Evolutionary conservation across 371 early-diverging fungal species (phyloP).

Genomic region (Mortierella sp.): DNA sequence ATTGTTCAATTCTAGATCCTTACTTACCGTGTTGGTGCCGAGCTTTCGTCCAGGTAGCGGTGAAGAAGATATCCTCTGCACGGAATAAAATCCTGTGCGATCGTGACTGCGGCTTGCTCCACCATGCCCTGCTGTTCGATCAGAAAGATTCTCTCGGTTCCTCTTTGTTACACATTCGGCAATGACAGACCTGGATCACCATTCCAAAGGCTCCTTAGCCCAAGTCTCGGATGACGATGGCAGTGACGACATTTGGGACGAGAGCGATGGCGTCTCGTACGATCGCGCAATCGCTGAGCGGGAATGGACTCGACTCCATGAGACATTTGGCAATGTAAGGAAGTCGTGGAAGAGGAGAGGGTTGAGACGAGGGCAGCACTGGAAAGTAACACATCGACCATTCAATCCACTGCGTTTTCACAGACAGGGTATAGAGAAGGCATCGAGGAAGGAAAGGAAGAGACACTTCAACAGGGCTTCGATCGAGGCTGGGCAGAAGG

Average conservation of each 20-base stretch:
- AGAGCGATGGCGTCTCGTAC: conserved; percentile 32
- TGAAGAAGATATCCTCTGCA: neutral
- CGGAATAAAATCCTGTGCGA: no score
- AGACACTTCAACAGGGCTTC: conserved; percentile 46
- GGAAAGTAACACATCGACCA: neutral
- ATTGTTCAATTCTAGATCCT: conserved; percentile 21
- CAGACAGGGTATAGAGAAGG: conserved; percentile 51
- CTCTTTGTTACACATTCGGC: neutral
- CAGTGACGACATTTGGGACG: conserved; percentile 43
- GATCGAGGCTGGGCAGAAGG: conserved; percentile 53
- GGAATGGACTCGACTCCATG: conserved; percentile 47
- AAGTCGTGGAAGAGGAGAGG: no score
- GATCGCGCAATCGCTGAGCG: conserved; percentile 47
- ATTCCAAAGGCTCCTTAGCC: conserved; percentile 13
- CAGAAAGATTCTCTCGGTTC: neutral
- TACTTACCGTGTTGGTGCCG: conserved; percentile 53
- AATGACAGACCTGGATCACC: conserved; percentile 39
- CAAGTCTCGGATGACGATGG: conserved; percentile 19
- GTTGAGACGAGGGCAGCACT: neutral
- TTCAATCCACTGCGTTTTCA: neutral
- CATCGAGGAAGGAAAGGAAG: conserved; percentile 52
- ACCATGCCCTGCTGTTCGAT: no score
- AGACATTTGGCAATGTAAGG: conserved; percentile 50
- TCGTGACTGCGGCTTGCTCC: no score
- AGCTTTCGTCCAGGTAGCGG: conserved; percentile 40